Percentiles rank a stretch among this genome's conserved stretches.
Evolutionary conservation across 495 filamentous ascomycete species (phyloP).

Genomic region (Neurospora africana): DNA sequence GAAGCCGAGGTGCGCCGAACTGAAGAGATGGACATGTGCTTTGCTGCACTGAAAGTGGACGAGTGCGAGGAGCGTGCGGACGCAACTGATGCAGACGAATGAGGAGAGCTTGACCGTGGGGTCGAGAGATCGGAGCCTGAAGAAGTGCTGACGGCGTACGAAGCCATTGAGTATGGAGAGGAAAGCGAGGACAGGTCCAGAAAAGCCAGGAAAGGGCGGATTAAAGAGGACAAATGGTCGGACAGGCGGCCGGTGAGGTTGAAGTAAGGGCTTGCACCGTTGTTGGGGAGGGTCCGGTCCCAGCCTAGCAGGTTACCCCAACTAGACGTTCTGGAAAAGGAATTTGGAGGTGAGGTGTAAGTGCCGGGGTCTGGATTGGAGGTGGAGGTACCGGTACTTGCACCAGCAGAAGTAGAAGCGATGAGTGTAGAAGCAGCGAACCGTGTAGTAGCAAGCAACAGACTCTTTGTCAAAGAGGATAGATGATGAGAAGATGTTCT

Average conservation of each 20-base stretch:
- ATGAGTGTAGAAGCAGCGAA: neutral
- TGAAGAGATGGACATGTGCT: slow-evolving; percentile 43
- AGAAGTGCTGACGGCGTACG: slow-evolving; percentile 32
- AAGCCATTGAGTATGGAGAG: slow-evolving; percentile 37
- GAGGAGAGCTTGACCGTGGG: slow-evolving; percentile 42
- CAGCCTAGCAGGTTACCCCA: neutral
- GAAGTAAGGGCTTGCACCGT: slow-evolving; percentile 15
- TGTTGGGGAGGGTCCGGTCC: neutral
- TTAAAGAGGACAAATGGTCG: neutral
- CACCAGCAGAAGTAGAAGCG: neutral
- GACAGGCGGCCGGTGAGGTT: neutral
- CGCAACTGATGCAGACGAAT: slow-evolving; percentile 26
- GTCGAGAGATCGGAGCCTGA: slow-evolving; percentile 41
- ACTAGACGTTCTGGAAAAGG: neutral
- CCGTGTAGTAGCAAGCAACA: neutral
- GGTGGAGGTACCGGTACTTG: neutral
- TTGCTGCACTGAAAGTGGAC: slow-evolving; percentile 34
- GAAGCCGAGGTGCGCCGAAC: slow-evolving; percentile 36
- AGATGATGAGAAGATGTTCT: neutral
- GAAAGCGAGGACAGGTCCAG: slow-evolving; percentile 6
- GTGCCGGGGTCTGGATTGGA: neutral
- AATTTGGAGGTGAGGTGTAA: neutral
- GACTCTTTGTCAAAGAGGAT: neutral
- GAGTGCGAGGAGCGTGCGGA: slow-evolving; percentile 41
- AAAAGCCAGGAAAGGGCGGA: slow-evolving; percentile 15